phyloP scores from a whole-genome alignment of 2,329 filamentous ascomycete genomes.

The Diaporthe citriasiana region DNA sequence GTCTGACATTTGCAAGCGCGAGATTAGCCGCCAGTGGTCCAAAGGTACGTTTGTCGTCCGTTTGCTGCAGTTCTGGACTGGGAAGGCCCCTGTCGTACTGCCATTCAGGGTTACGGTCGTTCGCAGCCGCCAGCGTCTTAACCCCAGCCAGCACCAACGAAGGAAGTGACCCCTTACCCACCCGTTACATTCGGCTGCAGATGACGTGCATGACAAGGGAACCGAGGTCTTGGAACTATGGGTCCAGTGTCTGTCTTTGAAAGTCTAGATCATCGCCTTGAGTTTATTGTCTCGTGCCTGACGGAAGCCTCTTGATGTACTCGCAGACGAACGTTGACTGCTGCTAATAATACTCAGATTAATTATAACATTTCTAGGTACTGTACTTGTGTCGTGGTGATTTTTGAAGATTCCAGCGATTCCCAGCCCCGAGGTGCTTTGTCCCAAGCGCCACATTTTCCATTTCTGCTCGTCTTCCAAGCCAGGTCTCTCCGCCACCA shows the following conservation, averaged over 20 bases:
- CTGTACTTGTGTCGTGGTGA: background rate
- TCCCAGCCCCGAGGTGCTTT: background rate
- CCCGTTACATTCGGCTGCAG: constrained; percentile 20
- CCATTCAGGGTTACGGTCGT: background rate
- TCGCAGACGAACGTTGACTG: background rate
- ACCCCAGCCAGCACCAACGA: constrained; percentile 54
- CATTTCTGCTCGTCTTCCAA: background rate
- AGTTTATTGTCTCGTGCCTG: background rate
- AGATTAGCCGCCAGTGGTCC: constrained; percentile 12
- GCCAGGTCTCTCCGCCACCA: background rate
- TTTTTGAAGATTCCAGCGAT: background rate
- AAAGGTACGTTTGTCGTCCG: constrained; percentile 5
- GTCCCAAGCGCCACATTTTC: constrained; percentile 1
- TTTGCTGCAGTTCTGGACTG: background rate
- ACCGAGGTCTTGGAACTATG: constrained; percentile 8
- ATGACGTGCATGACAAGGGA: constrained; percentile 20
- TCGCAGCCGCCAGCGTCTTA: background rate
- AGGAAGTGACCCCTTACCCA: constrained; percentile 30
- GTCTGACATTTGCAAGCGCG: constrained; percentile 4
- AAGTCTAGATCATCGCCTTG: constrained; percentile 4
- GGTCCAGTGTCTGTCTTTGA: background rate
- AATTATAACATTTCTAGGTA: background rate
- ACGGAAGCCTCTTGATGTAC: background rate
- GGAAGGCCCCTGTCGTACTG: background rate
- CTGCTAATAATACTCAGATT: background rate